A percentile compares a stretch with the other conserved stretches of the same genome.
Evolutionary conservation across 495 filamentous ascomycete species (phyloP).

Genomic region (Podospora tetraspora): DNA sequence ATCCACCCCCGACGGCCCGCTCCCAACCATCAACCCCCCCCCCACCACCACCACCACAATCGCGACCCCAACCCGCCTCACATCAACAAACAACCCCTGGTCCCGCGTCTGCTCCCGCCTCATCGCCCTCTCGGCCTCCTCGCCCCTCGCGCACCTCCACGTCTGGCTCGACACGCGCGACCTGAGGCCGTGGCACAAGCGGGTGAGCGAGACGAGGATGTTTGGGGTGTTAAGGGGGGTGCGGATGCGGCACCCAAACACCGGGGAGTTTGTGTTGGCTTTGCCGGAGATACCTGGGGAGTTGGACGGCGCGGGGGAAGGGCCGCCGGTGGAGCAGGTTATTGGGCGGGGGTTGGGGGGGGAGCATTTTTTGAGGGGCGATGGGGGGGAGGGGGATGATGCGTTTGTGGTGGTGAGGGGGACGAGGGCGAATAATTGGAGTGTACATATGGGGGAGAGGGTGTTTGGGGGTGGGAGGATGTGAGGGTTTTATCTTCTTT

Average conservation of each 20-base stretch:
- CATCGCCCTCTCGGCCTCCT: conserved; percentile 6
- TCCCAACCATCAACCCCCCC: background rate
- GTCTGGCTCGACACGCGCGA: conserved; percentile 29
- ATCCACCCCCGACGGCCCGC: background rate
- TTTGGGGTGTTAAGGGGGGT: conserved; percentile 17
- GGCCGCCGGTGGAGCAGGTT: background rate
- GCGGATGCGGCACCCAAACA: too few relatives aligned
- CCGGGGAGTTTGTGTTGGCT: conserved; percentile 22
- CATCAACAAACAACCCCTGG: conserved; percentile 23
- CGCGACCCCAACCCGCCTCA: conserved; percentile 1
- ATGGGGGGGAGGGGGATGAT: conserved; percentile 8
- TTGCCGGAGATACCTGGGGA: conserved; percentile 19
- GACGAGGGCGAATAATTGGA: conserved; percentile 24
- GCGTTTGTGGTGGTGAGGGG: conserved; percentile 22
- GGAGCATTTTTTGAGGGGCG: conserved; percentile 7
- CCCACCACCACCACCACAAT: background rate
- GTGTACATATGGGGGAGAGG: conserved; percentile 11
- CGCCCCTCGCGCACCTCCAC: conserved; percentile 9
- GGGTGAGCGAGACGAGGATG: conserved; percentile 24
- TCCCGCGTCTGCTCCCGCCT: conserved; percentile 20
- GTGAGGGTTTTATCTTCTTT: background rate
- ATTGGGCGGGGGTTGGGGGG: background rate
- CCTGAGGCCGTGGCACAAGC: conserved; percentile 26
- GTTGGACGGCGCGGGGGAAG: background rate
- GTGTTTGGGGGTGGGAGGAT: background rate